phyloP scores from a whole-genome alignment of 345 rosid species.

The Reutealis trisperma region DNA sequence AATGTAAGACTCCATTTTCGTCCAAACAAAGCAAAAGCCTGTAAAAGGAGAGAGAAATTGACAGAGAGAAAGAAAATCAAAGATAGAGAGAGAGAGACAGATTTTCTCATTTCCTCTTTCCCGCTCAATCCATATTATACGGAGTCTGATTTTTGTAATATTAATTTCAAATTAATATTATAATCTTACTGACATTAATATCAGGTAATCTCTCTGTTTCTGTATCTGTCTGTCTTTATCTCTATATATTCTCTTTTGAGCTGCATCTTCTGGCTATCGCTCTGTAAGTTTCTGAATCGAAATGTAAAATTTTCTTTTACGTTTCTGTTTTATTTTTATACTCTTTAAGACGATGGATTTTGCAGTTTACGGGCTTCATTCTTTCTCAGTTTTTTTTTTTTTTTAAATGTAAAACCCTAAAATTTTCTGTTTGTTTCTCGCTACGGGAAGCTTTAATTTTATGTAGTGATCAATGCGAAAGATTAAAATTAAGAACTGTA shows the following conservation, averaged over 20 bases:
- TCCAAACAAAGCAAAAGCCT: neutral
- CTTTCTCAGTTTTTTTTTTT: neutral
- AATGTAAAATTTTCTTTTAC: neutral
- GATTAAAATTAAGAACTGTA: neutral
- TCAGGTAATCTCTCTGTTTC: slow-evolving; percentile 34
- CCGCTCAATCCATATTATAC: slow-evolving; percentile 33
- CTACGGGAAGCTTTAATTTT: neutral
- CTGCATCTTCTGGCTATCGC: neutral
- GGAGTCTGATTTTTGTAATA: slow-evolving; percentile 7
- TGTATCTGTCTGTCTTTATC: neutral
- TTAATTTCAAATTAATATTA: neutral
- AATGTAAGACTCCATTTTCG: slow-evolving; percentile 9
- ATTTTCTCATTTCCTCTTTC: slow-evolving; percentile 14
- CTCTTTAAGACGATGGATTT: too few relatives aligned
- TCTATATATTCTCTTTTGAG: neutral
- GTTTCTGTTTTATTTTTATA: neutral
- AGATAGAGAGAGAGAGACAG: slow-evolving; percentile 7
- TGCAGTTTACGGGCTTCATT: too few relatives aligned
- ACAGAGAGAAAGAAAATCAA: neutral
- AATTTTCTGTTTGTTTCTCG: slow-evolving; percentile 10
- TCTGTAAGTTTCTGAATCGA: neutral
- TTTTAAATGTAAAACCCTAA: slow-evolving; percentile 13
- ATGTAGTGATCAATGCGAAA: neutral
- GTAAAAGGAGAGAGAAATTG: neutral
- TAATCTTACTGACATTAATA: slow-evolving; percentile 35